Conservation (phyloP, 192 early-diverging fungal species). For the Entomortierella beljakovae region DNA sequence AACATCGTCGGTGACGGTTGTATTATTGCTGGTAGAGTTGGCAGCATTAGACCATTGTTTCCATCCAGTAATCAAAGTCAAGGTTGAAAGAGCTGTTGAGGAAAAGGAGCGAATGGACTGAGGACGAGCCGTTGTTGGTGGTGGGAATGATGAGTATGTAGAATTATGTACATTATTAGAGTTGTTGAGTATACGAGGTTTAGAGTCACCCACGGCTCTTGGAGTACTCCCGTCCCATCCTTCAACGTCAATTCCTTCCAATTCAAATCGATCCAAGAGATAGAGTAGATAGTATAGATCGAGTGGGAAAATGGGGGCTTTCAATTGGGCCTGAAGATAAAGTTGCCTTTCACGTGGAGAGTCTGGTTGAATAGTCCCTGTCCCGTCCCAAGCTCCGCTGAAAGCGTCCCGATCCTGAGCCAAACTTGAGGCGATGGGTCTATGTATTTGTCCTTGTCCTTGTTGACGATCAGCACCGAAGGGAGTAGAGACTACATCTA, state of each 20-base stretch:
- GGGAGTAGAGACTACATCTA: constrained; percentile 1
- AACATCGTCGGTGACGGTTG: constrained; percentile 61
- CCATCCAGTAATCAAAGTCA: constrained; percentile 58
- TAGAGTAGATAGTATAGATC: constrained; percentile 52
- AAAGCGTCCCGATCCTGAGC: constrained; percentile 39
- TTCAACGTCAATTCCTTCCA: constrained; percentile 45
- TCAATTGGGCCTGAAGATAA: constrained; percentile 45
- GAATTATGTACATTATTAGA: neutral
- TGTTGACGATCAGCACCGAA: neutral
- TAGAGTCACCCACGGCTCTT: constrained; percentile 34
- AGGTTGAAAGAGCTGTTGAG: constrained; percentile 54
- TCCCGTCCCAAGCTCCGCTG: constrained; percentile 48
- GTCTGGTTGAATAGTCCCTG: constrained; percentile 31
- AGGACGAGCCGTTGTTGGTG: constrained; percentile 29
- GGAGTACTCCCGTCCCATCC: constrained; percentile 40
- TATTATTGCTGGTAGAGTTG: constrained; percentile 2
- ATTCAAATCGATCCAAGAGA: constrained; percentile 43
- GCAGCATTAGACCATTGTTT: constrained; percentile 56
- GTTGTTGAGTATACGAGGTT: constrained; percentile 33
- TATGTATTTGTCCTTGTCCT: neutral
- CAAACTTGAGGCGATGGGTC: neutral
- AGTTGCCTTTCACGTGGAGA: constrained; percentile 41
- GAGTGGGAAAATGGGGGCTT: constrained; percentile 48
- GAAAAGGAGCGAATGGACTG: constrained; percentile 57
- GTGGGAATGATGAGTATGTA: constrained; percentile 22